Percentiles rank a stretch among this genome's conserved stretches.
phyloP scores from a whole-genome alignment of 345 rosid genomes.

The Bruguiera gymnorhiza region DNA sequence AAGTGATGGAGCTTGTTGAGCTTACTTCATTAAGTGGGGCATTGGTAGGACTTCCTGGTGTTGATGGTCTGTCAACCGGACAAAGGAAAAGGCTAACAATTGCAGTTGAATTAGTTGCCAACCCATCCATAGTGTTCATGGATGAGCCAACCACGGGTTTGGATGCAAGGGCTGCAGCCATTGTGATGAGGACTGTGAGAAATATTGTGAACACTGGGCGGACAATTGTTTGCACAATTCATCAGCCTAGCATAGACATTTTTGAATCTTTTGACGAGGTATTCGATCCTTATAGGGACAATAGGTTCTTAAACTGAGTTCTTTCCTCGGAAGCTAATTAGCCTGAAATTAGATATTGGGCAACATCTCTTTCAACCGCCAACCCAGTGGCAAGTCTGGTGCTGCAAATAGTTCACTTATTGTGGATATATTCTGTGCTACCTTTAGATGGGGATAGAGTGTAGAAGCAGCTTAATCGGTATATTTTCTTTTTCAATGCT shows the following conservation, averaged over 20 bases:
- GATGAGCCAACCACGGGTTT: slow-evolving; percentile 98
- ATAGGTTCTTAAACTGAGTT: slow-evolving; percentile 1
- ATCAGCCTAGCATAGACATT: slow-evolving; percentile 98
- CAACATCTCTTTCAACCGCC: background rate
- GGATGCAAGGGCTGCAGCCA: slow-evolving; percentile 98
- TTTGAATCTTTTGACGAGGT: slow-evolving; percentile 99
- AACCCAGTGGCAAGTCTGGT: background rate
- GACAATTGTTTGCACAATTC: slow-evolving; percentile 96
- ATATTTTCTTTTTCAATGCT: background rate
- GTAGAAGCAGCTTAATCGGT: slow-evolving; percentile 5
- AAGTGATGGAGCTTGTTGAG: slow-evolving; percentile 99
- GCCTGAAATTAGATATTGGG: slow-evolving; percentile 8
- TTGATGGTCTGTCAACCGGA: slow-evolving; percentile 91
- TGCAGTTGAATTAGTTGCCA: slow-evolving; percentile 93
- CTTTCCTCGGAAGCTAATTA: background rate
- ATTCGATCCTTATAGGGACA: slow-evolving; percentile 12
- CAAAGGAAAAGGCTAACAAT: slow-evolving; percentile 92
- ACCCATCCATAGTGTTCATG: slow-evolving; percentile 96
- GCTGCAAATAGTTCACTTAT: background rate
- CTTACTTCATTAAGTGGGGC: slow-evolving; percentile 76
- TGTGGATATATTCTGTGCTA: background rate
- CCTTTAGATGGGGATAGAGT: background rate
- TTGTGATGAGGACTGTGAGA: slow-evolving; percentile 99
- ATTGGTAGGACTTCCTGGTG: slow-evolving; percentile 91
- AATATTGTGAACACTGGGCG: slow-evolving; percentile 93